These are phyloP conservation scores for Raphanus raphanistrum DNA, from an alignment of 345 rosid species.

Conservation along the genomic window DNA sequence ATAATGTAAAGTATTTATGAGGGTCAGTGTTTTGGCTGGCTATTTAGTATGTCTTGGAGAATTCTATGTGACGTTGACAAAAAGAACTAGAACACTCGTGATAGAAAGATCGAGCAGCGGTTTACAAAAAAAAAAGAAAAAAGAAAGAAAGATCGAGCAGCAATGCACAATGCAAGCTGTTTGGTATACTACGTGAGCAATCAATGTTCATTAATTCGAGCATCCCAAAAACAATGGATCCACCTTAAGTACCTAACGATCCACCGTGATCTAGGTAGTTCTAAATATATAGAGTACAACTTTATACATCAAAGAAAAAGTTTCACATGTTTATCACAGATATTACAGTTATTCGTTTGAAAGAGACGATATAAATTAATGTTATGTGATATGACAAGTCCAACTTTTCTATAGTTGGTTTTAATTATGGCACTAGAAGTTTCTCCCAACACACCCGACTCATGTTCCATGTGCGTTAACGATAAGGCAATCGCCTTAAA, in stretches of 20 bases:
- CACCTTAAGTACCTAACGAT: slow-evolving; percentile 10
- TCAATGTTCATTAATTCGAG: slow-evolving; percentile 7
- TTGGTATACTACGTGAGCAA: background rate
- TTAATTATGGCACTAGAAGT: background rate
- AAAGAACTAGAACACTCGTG: slow-evolving; percentile 12
- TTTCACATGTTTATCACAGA: slow-evolving; percentile 16
- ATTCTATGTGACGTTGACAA: background rate
- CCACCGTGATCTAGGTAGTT: background rate
- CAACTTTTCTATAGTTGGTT: background rate
- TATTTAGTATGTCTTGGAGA: background rate
- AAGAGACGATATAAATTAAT: background rate
- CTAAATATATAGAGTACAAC: slow-evolving; percentile 1
- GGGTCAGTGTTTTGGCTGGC: background rate
- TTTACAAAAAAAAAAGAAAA: too few species aligned
- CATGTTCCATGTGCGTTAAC: background rate
- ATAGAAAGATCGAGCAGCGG: background rate
- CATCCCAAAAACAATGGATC: slow-evolving; percentile 12
- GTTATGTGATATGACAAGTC: slow-evolving; percentile 1
- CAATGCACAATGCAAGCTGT: background rate
- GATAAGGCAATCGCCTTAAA: background rate
- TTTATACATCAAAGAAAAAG: slow-evolving; percentile 8
- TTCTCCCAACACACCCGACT: background rate
- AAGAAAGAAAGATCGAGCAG: background rate
- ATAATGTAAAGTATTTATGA: background rate
- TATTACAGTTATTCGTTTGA: background rate